These are phyloP conservation scores for Lactifluus echinatus DNA, from an alignment of 768 basidiomycete genomes.

Conservation along the genomic window DNA sequence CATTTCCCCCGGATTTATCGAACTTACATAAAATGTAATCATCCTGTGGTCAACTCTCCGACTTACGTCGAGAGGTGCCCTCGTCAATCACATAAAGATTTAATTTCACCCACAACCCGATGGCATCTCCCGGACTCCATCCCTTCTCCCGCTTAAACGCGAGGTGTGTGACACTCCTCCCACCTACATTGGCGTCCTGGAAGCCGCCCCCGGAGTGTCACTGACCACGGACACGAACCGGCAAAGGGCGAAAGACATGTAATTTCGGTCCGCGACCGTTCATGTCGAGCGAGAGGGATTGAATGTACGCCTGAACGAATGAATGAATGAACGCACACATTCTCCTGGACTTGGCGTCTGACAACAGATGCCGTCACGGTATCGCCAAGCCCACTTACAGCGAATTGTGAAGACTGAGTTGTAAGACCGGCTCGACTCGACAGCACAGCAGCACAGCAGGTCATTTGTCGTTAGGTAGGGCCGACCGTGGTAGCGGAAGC, in stretches of 20 bases:
- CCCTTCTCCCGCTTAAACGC: constrained; percentile 7
- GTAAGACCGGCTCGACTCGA: too few relatives aligned
- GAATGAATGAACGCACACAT: not conserved
- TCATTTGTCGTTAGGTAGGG: constrained; percentile 5
- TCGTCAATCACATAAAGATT: not conserved
- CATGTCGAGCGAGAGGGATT: not conserved
- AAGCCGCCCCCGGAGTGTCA: too few relatives aligned
- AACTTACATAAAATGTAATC: constrained; percentile 10
- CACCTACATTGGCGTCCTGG: too few relatives aligned
- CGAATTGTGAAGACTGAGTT: too few relatives aligned
- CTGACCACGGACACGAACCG: too few relatives aligned
- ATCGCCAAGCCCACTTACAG: too few relatives aligned
- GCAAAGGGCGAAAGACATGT: too few relatives aligned
- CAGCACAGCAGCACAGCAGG: too few relatives aligned
- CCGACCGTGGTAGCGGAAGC: not conserved
- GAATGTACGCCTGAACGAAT: too few relatives aligned
- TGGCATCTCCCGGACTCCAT: constrained; percentile 11
- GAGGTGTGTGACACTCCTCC: not conserved
- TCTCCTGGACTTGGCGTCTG: not conserved
- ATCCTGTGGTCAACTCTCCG: not conserved
- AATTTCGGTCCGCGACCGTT: not conserved
- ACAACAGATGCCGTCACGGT: not conserved
- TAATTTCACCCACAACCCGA: not conserved
- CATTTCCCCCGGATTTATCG: not conserved
- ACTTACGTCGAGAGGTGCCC: not conserved